These are phyloP conservation scores for Tetracladium setigerum DNA, from an alignment of 495 filamentous ascomycete species.

Conservation along the genomic window DNA sequence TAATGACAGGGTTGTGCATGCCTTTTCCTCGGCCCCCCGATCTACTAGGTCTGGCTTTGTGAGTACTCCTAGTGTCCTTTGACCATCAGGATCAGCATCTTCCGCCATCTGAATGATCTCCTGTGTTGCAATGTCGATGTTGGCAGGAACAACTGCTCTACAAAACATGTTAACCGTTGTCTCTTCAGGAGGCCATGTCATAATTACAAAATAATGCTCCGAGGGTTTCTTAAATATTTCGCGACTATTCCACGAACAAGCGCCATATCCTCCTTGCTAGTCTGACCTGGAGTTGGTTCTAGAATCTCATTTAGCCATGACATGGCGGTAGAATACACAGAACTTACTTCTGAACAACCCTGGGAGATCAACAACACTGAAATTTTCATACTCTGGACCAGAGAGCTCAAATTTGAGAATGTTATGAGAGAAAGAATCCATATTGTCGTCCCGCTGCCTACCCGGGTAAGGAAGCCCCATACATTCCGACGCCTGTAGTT, in stretches of 20 bases:
- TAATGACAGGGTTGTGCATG: no score
- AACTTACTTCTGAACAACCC: constrained; percentile 48
- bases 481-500: not conserved
- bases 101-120: constrained; percentile 48
- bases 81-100: constrained; percentile 37
- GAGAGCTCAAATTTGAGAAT: constrained; percentile 42
- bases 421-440: constrained; percentile 34
- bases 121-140: constrained; percentile 52
- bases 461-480: constrained; percentile 2
- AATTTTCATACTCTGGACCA: constrained; percentile 36
- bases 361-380: constrained; percentile 48
- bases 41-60: constrained; percentile 53
- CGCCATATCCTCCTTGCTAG: not conserved
- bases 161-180: not conserved
- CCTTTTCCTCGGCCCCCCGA: constrained; percentile 39
- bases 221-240: not conserved
- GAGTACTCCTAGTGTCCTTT: constrained; percentile 49
- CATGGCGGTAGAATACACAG: no score
- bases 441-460: not conserved
- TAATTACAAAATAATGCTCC: constrained; percentile 4
- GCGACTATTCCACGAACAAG: constrained; percentile 2
- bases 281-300: constrained; percentile 2
- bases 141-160: constrained; percentile 38
- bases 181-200: not conserved
- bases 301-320: no score